These are phyloP conservation scores for Calocera viscosa DNA, from an alignment of 768 basidiomycete species.

Conservation along the genomic window DNA sequence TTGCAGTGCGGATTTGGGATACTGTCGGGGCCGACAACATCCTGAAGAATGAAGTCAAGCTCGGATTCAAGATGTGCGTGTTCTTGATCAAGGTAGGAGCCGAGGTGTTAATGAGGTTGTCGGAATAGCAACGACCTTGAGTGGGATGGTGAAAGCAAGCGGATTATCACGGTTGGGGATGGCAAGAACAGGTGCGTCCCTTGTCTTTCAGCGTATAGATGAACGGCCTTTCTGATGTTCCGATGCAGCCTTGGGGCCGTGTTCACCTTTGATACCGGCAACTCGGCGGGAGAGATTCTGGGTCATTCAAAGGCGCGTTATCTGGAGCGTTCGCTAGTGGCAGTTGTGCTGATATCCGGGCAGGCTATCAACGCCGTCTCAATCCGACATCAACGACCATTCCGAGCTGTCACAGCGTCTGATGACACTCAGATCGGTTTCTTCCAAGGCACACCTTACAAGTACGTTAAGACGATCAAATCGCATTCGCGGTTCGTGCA, in stretches of 20 bases:
- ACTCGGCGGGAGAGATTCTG: slow-evolving; percentile 74
- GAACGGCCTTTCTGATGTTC: slow-evolving; percentile 14
- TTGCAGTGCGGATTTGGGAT: slow-evolving; percentile 85
- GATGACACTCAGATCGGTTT: slow-evolving; percentile 76
- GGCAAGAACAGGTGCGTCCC: slow-evolving; percentile 68
- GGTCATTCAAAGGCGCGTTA: slow-evolving; percentile 71
- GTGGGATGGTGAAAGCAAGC: slow-evolving; percentile 93
- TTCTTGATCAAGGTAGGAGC: background rate
- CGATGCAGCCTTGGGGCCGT: slow-evolving; percentile 60
- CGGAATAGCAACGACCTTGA: slow-evolving; percentile 71
- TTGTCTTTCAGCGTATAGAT: background rate
- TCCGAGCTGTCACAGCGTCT: slow-evolving; percentile 74
- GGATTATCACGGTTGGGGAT: slow-evolving; percentile 90
- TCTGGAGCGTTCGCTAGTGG: slow-evolving; percentile 1
- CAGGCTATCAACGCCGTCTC: slow-evolving; percentile 79
- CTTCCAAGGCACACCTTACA: slow-evolving; percentile 77
- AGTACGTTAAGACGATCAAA: slow-evolving; percentile 73
- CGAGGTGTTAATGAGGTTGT: background rate
- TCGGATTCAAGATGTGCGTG: slow-evolving; percentile 56
- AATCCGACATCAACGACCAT: slow-evolving; percentile 79
- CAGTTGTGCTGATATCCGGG: background rate
- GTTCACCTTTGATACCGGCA: slow-evolving; percentile 72
- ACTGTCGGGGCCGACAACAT: slow-evolving; percentile 70
- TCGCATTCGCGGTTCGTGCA: slow-evolving; percentile 88
- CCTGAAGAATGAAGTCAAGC: slow-evolving; percentile 70